These are phyloP conservation scores for Aspergillus transmontanensis DNA, from an alignment of 2,329 filamentous ascomycete species.

Conservation along the genomic window DNA sequence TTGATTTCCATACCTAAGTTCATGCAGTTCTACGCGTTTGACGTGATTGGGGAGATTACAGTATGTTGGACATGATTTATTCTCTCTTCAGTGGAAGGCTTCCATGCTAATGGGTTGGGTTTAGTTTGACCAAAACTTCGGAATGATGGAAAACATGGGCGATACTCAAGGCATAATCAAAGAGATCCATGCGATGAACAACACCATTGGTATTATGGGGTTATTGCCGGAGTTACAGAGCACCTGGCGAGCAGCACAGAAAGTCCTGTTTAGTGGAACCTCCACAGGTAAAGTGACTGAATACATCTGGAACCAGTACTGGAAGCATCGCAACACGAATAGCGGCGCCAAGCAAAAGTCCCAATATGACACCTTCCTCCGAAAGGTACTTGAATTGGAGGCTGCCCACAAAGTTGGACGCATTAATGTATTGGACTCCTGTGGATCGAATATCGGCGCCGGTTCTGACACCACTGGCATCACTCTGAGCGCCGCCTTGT, in stretches of 20 bases:
- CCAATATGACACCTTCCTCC: neutral
- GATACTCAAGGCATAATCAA: neutral
- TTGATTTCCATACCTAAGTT: conserved; percentile 17
- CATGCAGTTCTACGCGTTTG: conserved; percentile 27
- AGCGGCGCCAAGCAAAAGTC: neutral
- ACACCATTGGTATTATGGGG: neutral
- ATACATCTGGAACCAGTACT: neutral
- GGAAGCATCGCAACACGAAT: neutral
- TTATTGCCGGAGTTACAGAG: neutral
- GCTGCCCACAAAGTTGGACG: neutral
- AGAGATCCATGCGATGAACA: neutral
- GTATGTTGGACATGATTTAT: neutral
- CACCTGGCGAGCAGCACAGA: neutral
- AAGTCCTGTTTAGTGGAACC: neutral
- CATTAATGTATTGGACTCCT: neutral
- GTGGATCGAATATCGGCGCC: conserved; percentile 46
- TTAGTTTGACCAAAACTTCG: conserved; percentile 31
- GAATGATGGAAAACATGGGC: conserved; percentile 7
- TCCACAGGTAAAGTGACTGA: neutral
- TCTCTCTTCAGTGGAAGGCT: accelerated
- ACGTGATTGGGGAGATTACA: conserved; percentile 29
- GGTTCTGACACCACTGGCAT: conserved; percentile 24
- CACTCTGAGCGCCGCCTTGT: conserved; percentile 14
- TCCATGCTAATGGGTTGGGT: neutral
- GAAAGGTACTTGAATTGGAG: neutral